These are phyloP conservation scores for Boletus patriciae DNA, from an alignment of 768 basidiomycete species.

Conservation along the genomic window DNA sequence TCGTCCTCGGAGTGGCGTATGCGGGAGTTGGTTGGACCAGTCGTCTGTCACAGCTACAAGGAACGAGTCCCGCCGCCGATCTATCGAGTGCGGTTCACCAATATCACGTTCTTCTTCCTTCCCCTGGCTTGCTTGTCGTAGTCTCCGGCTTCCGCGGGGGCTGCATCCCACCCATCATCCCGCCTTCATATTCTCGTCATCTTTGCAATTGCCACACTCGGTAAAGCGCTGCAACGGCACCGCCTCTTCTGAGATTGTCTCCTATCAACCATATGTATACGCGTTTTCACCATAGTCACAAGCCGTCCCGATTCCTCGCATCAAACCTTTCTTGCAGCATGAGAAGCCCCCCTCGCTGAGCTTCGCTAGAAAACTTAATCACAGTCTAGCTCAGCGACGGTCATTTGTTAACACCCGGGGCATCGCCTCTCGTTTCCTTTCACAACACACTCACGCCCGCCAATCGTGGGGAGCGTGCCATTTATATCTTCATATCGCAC, in stretches of 20 bases:
- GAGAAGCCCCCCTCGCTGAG: neutral
- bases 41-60: neutral
- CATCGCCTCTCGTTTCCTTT: constrained; percentile 8
- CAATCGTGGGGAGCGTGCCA: neutral
- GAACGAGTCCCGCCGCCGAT: neutral
- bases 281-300: neutral
- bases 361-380: constrained; percentile 17
- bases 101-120: neutral
- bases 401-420: neutral
- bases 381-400: constrained; percentile 15
- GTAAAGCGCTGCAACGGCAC: constrained; percentile 13
- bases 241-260: constrained; percentile 9
- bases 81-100: neutral
- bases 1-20: neutral
- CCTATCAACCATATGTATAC: neutral
- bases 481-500: neutral
- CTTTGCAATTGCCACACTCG: neutral
- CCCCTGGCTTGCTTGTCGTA: neutral
- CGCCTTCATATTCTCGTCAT: neutral
- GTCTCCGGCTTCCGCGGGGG: constrained; percentile 1
- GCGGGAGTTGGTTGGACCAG: too few relatives aligned
- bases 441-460: neutral
- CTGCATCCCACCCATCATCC: neutral
- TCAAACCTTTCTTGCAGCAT: neutral
- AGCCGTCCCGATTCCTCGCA: neutral